phyloP scores from a whole-genome alignment of 495 filamentous ascomycete genomes.

The Aspergillus homomorphus region DNA sequence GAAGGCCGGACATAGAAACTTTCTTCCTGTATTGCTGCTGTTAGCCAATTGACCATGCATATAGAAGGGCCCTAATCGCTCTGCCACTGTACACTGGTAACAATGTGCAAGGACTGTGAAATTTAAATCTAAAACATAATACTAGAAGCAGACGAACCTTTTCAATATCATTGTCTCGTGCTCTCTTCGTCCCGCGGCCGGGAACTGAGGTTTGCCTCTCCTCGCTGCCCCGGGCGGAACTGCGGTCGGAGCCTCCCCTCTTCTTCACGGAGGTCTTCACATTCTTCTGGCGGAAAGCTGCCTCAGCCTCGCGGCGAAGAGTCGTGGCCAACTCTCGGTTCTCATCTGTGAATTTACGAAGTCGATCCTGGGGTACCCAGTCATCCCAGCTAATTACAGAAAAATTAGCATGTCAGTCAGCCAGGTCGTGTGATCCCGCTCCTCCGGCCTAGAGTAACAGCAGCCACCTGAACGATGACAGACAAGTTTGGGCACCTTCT shows the following conservation, averaged over 20 bases:
- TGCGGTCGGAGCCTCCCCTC: slow-evolving; percentile 66
- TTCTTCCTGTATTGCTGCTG: slow-evolving; percentile 63
- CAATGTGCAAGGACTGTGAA: background rate
- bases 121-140: background rate
- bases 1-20: slow-evolving; percentile 73
- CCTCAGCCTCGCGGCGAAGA: slow-evolving; percentile 43
- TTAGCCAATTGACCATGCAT: background rate
- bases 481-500: no score
- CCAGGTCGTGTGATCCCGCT: slow-evolving; percentile 5
- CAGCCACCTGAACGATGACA: background rate
- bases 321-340: slow-evolving; percentile 75
- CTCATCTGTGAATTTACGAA: slow-evolving; percentile 91
- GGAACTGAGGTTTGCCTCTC: slow-evolving; percentile 70
- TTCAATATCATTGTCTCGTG: slow-evolving; percentile 80
- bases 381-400: slow-evolving; percentile 77
- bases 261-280: slow-evolving; percentile 55
- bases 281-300: slow-evolving; percentile 35
- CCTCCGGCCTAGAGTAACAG: background rate
- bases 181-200: slow-evolving; percentile 64
- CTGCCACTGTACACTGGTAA: background rate
- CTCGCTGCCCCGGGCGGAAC: slow-evolving; percentile 81
- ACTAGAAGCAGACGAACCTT: slow-evolving; percentile 56
- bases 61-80: background rate
- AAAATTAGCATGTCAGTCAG: slow-evolving; percentile 15
- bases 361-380: slow-evolving; percentile 92